phyloP scores from a whole-genome alignment of 2,329 filamentous ascomycete genomes.

The Penicillium nordicum region DNA sequence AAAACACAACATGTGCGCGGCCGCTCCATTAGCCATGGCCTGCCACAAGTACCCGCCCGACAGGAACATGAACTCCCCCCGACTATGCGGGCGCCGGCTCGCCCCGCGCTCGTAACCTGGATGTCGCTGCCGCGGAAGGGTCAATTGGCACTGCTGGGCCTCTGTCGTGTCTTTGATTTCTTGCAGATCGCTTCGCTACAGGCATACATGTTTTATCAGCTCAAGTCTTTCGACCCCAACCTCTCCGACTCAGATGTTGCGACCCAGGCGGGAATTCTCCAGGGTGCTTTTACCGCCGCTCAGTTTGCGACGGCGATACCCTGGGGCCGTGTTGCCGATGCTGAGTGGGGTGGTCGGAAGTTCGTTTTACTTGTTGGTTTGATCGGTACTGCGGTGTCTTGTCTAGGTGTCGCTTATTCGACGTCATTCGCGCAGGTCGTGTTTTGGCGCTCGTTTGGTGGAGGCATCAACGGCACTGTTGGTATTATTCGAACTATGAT shows the following conservation, averaged over 20 bases:
- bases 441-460: conserved; percentile 64
- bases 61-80: conserved; percentile 21
- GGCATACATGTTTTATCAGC: conserved; percentile 80
- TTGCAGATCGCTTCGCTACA: conserved; percentile 41
- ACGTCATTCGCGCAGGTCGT: conserved; percentile 61
- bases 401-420: conserved; percentile 66
- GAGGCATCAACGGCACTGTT: conserved; percentile 67
- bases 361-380: conserved; percentile 73
- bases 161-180: conserved; percentile 43
- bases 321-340: conserved; percentile 69
- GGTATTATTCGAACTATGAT: conserved; percentile 72
- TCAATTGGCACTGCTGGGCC: conserved; percentile 36
- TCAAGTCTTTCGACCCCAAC: conserved; percentile 66
- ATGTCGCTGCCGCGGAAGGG: conserved; percentile 40
- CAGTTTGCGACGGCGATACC: conserved; percentile 78
- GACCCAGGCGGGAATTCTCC: conserved; percentile 69
- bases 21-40: conserved; percentile 28
- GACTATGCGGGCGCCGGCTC: conserved; percentile 9
- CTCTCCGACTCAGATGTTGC: conserved; percentile 61
- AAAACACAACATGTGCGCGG: conserved; percentile 26
- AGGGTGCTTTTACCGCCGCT: conserved; percentile 72
- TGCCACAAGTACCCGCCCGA: conserved; percentile 19
- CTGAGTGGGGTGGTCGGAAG: conserved; percentile 66
- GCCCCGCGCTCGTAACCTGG: conserved; percentile 37
- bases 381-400: conserved; percentile 63